Base-by-base conservation (phyloP, 1,139 yeast genomes). In the Hanseniaspora gamundiae region DNA sequence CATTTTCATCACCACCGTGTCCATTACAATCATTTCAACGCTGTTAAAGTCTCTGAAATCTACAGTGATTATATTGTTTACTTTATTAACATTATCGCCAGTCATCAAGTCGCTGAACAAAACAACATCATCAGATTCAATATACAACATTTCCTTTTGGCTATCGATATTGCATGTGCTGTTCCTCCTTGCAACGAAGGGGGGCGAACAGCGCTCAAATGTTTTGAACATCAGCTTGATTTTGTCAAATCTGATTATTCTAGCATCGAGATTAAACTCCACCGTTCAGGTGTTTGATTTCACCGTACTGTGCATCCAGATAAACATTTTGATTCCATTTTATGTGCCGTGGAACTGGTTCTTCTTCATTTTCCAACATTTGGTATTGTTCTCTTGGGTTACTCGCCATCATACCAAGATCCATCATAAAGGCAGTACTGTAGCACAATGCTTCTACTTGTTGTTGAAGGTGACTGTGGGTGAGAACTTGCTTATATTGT, bases 101-200 rank as follows among this genome's bases (percentile, higher is more conserved):
- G 91, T 91, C 2, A 69, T 91, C 45, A 83, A 85, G 53, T 87
- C 96, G 0, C 69, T 93, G 42, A 87, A 96, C 0, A 75, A 78
- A 52, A 83, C 95, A 0, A 86, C 96, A 0, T 76, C 96, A 0
- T 82, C 94, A 1, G 97, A 91, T 62, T 86, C 96, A 16, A 86
- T 93, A 49, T 91, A 98, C 97, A 87, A 95, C 0, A 64, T 91
- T 7, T 77, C 94, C 3, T 76, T 82, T 43, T 79, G 94, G 76
- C 67, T 91, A 22, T 78, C 84, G 35, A 52, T 85, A 8, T 68
- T 85, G 49, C 40, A 38, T 4, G 22, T 44, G 9, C 17, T 41
- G 4, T 35, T 44, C 6, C 38, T 38, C 20, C 38, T 35, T 22
- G 35, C 33, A 3, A 21, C 35, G 16, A 22, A 17, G 42, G 44